Conservation (phyloP, 345 rosid genomes). For the Cardamine chenopodiifolia region DNA sequence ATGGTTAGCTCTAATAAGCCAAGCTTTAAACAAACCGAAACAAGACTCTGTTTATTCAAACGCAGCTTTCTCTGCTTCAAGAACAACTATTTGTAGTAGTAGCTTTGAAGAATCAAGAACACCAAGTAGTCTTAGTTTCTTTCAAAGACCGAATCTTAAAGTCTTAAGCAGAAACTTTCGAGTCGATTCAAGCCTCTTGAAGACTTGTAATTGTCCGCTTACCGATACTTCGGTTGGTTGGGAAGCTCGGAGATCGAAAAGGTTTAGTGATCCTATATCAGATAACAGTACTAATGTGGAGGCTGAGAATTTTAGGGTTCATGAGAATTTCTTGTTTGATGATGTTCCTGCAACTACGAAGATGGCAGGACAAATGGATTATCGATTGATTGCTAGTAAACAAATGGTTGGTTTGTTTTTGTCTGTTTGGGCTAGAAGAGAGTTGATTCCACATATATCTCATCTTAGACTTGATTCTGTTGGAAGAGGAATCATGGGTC, state of each 20-base stretch:
- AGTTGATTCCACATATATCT: constrained; percentile 80
- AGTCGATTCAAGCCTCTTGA: constrained; percentile 68
- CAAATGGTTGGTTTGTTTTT: constrained; percentile 98
- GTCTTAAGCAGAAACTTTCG: constrained; percentile 66
- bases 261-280: constrained; percentile 47
- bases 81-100: constrained; percentile 21
- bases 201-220: constrained; percentile 73
- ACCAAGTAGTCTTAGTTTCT: constrained; percentile 52
- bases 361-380: constrained; percentile 46
- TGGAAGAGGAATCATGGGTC: constrained; percentile 94
- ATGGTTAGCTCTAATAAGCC: constrained; percentile 86
- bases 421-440: constrained; percentile 80
- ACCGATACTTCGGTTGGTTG: constrained; percentile 34
- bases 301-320: constrained; percentile 41
- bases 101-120: constrained; percentile 53
- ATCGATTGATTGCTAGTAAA: constrained; percentile 75
- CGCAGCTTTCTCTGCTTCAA: constrained; percentile 46
- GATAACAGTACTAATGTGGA: constrained; percentile 43
- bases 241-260: constrained; percentile 51
- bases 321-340: constrained; percentile 41
- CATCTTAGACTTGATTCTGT: constrained; percentile 81
- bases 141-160: constrained; percentile 79
- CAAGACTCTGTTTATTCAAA: constrained; percentile 44
- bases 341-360: constrained; percentile 42
- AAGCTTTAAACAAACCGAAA: constrained; percentile 69